Evolutionary conservation across 2,329 filamentous ascomycete genomes (phyloP), one percentile per base, ranked within the genome.

Genomic region (Chaetomiaceae sp.): DNA sequence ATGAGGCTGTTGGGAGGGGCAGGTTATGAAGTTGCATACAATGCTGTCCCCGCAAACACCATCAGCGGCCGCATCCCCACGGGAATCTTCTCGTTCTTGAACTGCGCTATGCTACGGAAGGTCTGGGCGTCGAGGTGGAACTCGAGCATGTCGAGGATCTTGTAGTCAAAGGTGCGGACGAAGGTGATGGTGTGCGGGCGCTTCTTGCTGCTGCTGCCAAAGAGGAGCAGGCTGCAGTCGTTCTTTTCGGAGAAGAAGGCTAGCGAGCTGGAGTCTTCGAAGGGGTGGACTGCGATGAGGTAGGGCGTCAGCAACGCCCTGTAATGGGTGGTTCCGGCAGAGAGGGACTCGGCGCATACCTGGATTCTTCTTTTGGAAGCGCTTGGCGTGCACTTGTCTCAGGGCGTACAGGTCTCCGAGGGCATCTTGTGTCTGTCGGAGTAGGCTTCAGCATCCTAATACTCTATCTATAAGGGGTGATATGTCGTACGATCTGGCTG

Each of bases 231-330:
- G 42, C 85, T 88, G 65, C 89, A 85, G 71, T 99, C 94, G 74
- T 99, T 99, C 77, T 97, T 99, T 68, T 91, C 85, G 59, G 87
- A 87, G 77, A 99, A 91, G 77, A 99, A 99, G 73, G 96, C 90
- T 61, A 97, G 81, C 49, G 88, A 92, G 25, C 86, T 78, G 59
- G 88, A 76, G 69, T 95, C 91, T 71, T 96, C 92, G 71, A 99
- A 99, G 2, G 94, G 94, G 71, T 94, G 91, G 64, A 63, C 55
- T 53, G 39, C n/a, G 17, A 15, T n/a, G 25, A 12, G 25, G 22
- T 4, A 20, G 1, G 40, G 20, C 4, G 51, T 54, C 39, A 51
- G 54, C 40, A 20, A 42, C 5, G 19, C 19, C 46, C 29, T 15
- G 6, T n/a, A 17, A 2, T 12, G 15, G 1, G 17, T 2, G 14